These are phyloP conservation scores for Podaxis mareebaensis DNA, from an alignment of 768 basidiomycete genomes.

Conservation along the genomic window DNA sequence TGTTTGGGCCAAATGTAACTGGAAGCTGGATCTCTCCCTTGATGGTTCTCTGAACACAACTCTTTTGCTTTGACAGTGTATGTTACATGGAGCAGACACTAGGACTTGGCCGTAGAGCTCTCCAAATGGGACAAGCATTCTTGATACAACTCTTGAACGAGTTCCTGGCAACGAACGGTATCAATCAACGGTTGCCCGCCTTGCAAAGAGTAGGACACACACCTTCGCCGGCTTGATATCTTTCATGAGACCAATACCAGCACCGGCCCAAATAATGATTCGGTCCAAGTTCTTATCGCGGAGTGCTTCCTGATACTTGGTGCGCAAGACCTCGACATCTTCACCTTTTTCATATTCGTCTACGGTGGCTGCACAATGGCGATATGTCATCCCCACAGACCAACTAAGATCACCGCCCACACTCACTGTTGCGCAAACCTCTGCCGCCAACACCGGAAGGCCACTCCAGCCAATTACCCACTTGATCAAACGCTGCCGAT, in stretches of 20 bases:
- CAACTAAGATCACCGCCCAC: neutral
- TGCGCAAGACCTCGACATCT: constrained; percentile 41
- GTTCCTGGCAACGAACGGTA: constrained; percentile 37
- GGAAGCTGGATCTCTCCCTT: neutral
- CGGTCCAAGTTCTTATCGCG: constrained; percentile 46
- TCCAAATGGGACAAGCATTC: constrained; percentile 42
- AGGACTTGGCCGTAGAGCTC: neutral
- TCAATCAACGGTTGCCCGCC: no score
- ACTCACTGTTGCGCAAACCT: constrained; percentile 51
- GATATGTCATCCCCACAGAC: constrained; percentile 3
- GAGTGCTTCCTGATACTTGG: constrained; percentile 45
- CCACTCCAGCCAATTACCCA: constrained; percentile 57
- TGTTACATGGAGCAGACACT: neutral
- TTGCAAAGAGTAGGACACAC: neutral
- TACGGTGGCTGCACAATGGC: constrained; percentile 45
- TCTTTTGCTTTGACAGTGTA: no score
- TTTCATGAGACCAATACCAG: constrained; percentile 59
- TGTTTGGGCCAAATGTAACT: neutral
- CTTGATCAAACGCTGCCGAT: constrained; percentile 66
- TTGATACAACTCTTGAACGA: constrained; percentile 52
- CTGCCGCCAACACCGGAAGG: constrained; percentile 64
- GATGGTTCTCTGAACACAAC: no score
- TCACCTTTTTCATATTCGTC: constrained; percentile 54
- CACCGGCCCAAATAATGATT: constrained; percentile 69
- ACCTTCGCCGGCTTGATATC: constrained; percentile 41